Percentiles rank a stretch among this genome's conserved stretches.
Evolutionary conservation across 177 flowering plant genomes (phyloP).

Genomic region (Vitis hybrid): DNA sequence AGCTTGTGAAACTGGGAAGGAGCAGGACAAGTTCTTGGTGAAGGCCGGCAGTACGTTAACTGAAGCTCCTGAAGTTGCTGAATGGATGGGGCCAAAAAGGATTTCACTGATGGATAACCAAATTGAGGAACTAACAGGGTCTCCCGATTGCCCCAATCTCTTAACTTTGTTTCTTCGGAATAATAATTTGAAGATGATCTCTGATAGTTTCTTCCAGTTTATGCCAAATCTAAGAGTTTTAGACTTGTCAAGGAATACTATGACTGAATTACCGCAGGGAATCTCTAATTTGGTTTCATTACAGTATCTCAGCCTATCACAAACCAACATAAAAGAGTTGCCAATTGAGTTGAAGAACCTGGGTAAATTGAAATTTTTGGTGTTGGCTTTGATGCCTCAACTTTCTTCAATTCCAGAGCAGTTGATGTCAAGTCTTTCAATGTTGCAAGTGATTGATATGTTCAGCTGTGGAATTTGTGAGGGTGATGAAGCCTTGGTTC

Average conservation of each 20-base stretch:
- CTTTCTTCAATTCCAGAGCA: not conserved
- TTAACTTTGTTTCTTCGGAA: constrained; percentile 10
- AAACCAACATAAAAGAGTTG: constrained; percentile 8
- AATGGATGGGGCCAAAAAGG: not conserved
- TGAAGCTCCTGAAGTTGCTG: not conserved
- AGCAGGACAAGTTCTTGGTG: not conserved
- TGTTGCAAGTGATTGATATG: constrained; percentile 5
- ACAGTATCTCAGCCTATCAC: constrained; percentile 16
- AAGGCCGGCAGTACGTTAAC: not conserved
- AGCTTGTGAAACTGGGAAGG: too few species aligned
- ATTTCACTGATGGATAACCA: constrained; percentile 8
- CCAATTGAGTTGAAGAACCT: constrained; percentile 11
- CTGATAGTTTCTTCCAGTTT: constrained; percentile 5
- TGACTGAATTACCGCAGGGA: constrained; percentile 10
- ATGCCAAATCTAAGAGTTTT: constrained; percentile 20
- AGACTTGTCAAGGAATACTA: constrained; percentile 6
- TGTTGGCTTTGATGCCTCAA: not conserved
- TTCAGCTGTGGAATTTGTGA: not conserved
- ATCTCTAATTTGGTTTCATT: constrained; percentile 6
- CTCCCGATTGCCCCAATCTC: constrained; percentile 6
- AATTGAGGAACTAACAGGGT: not conserved
- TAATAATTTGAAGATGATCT: constrained; percentile 1
- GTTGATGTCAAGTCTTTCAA: constrained; percentile 8
- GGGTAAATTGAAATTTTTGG: constrained; percentile 6
- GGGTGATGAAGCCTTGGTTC: not conserved